Conservation (phyloP, 179 eudicot species). For the Amaranthus tricolor region DNA sequence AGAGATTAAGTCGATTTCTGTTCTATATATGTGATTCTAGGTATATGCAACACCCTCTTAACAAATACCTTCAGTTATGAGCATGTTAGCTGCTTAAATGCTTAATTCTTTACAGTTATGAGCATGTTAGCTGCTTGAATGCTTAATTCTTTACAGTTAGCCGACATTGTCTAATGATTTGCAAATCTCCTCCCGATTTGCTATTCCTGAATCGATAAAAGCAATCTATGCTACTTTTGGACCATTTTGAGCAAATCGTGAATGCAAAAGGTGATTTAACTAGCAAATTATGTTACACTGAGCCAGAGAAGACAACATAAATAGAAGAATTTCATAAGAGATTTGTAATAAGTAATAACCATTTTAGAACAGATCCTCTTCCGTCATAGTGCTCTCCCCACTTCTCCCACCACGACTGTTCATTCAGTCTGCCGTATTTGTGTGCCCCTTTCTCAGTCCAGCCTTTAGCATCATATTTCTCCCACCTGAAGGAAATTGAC, state of each 20-base stretch:
- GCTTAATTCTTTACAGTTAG: too few species aligned
- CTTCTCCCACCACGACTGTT: conserved; percentile 99
- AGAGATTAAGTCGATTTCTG: background rate
- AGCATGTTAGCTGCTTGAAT: too few species aligned
- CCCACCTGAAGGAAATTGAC: conserved; percentile 62
- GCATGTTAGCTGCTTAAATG: background rate
- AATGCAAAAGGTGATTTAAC: too few species aligned
- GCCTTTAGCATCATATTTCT: conserved; percentile 93
- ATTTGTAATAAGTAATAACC: conserved; percentile 33
- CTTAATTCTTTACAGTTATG: background rate
- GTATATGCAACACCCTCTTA: background rate
- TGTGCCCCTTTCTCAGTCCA: conserved; percentile 99
- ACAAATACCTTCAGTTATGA: background rate
- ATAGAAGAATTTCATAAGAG: background rate
- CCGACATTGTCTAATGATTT: too few species aligned
- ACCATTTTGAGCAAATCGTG: too few species aligned
- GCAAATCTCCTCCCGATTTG: too few species aligned
- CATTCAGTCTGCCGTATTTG: conserved; percentile 88
- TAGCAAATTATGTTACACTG: too few species aligned
- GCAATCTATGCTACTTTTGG: too few species aligned
- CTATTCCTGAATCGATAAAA: too few species aligned
- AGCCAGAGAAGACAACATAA: background rate
- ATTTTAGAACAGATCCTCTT: conserved; percentile 92
- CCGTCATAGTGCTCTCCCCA: conserved; percentile 99
- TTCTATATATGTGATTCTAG: background rate